Percentiles rank a stretch among this genome's conserved stretches.
These are phyloP conservation scores for Mortierella sp. DNA, from an alignment of 371 early-diverging fungal species.

Conservation along the genomic window DNA sequence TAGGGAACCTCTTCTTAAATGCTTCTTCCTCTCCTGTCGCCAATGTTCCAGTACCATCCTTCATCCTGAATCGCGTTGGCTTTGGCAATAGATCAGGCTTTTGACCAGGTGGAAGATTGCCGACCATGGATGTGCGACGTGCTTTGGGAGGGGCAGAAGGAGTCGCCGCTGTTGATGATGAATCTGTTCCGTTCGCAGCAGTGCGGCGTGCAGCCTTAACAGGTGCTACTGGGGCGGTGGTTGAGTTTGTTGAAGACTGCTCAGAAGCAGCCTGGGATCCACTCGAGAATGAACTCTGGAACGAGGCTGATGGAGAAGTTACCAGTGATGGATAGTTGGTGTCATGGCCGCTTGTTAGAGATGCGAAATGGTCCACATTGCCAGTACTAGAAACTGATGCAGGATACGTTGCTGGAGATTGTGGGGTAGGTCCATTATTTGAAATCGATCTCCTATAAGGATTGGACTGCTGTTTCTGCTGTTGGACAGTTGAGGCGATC, in stretches of 20 bases:
- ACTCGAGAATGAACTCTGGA: constrained; percentile 3
- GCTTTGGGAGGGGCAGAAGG: constrained; percentile 14
- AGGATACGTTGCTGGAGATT: constrained; percentile 2
- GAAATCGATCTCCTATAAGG: constrained; percentile 14
- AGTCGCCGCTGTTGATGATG: constrained; percentile 3
- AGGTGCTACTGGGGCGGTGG: constrained; percentile 15
- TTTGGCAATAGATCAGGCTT: constrained; percentile 52
- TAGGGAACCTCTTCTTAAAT: constrained; percentile 44
- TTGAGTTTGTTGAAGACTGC: background rate
- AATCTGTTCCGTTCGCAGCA: constrained; percentile 4
- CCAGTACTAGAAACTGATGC: background rate
- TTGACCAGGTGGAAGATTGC: constrained; percentile 29
- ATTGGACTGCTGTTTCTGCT: constrained; percentile 5
- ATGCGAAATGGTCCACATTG: background rate
- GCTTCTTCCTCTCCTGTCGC: constrained; percentile 49
- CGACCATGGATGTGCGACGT: constrained; percentile 28
- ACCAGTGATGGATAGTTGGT: background rate
- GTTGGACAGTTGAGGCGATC: background rate
- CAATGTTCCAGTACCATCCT: constrained; percentile 41
- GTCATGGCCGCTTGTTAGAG: background rate
- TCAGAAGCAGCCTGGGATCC: background rate
- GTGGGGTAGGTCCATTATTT: background rate
- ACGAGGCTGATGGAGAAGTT: background rate
- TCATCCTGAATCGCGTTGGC: constrained; percentile 56
- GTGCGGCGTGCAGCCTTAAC: constrained; percentile 37